These are phyloP conservation scores for Fusarium sp. DNA, from an alignment of 2,329 filamentous ascomycete species.

Conservation along the genomic window DNA sequence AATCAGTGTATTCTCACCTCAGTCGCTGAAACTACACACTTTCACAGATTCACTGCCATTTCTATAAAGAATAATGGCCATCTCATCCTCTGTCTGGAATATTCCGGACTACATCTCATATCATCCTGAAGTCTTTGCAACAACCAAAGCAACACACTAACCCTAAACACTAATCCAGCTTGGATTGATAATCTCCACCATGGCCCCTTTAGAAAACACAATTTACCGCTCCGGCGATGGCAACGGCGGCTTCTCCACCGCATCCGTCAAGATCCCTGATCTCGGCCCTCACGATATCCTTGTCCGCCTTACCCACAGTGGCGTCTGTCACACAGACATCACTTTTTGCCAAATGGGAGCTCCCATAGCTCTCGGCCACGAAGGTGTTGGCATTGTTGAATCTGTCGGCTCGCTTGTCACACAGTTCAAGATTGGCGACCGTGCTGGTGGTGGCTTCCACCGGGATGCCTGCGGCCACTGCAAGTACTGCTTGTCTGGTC, in stretches of 20 bases:
- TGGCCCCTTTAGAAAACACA: not conserved
- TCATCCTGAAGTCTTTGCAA: not conserved
- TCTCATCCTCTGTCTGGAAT: rapidly evolving
- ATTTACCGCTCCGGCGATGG: conserved; percentile 7
- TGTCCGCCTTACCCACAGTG: conserved; percentile 10
- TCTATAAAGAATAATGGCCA: not conserved
- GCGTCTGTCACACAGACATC: conserved; percentile 14
- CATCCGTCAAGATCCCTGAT: not conserved
- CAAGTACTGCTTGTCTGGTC: conserved; percentile 2
- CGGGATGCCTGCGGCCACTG: conserved; percentile 9
- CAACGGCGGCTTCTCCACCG: not conserved
- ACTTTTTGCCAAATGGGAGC: conserved; percentile 1
- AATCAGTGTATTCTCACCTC: not conserved
- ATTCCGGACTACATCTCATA: not conserved
- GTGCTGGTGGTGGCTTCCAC: conserved; percentile 13
- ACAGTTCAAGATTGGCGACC: conserved; percentile 8
- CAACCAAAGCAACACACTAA: rapidly evolving
- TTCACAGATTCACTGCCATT: no score
- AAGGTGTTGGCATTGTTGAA: conserved; percentile 1
- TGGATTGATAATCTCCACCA: rapidly evolving
- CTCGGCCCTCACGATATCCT: conserved; percentile 6
- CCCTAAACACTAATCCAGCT: no score
- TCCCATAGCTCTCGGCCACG: conserved; percentile 6
- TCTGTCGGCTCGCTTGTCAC: conserved; percentile 1
- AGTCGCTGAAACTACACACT: no score